Evolutionary conservation across 1,284 basidiomycete species (phyloP).

Genomic region (Cyathus olla): DNA sequence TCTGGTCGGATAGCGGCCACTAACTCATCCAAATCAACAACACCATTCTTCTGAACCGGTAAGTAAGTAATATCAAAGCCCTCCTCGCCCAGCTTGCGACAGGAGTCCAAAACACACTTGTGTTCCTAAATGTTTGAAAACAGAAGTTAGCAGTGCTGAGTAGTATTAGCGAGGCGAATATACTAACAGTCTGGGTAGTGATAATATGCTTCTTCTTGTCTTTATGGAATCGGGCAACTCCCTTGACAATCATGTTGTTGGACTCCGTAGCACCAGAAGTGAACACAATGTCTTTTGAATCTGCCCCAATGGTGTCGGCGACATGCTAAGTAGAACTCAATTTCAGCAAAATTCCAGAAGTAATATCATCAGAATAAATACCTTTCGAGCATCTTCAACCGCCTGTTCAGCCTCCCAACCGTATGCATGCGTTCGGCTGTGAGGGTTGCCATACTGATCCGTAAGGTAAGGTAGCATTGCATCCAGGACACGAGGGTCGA

Average conservation of each 20-base stretch:
- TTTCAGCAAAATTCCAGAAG: not conserved
- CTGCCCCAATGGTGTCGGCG: slow-evolving; percentile 93
- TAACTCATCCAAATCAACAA: slow-evolving; percentile 83
- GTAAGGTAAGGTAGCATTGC: slow-evolving; percentile 97
- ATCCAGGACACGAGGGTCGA: slow-evolving; percentile 97
- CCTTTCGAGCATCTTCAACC: slow-evolving; percentile 92
- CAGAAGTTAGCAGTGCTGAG: slow-evolving; percentile 7
- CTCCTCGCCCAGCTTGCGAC: slow-evolving; percentile 94
- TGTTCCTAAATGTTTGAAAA: slow-evolving; percentile 78
- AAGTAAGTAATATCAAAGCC: slow-evolving; percentile 99
- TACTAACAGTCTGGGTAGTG: slow-evolving; percentile 87
- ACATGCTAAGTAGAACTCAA: slow-evolving; percentile 70
- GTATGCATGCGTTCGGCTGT: slow-evolving; percentile 98
- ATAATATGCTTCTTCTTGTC: slow-evolving; percentile 93
- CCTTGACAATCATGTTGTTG: slow-evolving; percentile 99
- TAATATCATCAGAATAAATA: slow-evolving; percentile 35
- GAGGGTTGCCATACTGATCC: slow-evolving; percentile 98
- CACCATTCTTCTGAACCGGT: slow-evolving; percentile 90
- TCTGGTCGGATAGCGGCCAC: slow-evolving; percentile 89
- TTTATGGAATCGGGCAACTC: slow-evolving; percentile 94
- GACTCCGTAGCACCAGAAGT: slow-evolving; percentile 99
- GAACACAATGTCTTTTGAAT: slow-evolving; percentile 96
- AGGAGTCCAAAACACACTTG: slow-evolving; percentile 99
- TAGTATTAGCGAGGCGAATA: slow-evolving; percentile 2
- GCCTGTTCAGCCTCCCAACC: slow-evolving; percentile 99